Evolutionary conservation across 371 early-diverging fungal genomes (phyloP), one percentile per base, ranked within the genome.

Genomic region (Actinomucor elegans): DNA sequence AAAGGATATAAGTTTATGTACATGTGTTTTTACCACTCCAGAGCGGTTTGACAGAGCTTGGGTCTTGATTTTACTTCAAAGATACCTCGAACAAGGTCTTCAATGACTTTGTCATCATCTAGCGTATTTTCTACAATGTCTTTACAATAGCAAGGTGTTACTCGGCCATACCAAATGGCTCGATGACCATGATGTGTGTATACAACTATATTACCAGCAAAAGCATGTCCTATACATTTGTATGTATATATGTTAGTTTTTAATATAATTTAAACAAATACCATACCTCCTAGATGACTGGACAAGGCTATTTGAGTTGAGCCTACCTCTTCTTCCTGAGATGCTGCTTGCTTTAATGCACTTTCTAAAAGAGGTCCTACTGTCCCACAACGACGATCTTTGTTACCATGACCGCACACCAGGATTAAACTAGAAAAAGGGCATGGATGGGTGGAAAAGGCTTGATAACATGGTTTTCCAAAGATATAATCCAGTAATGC

Each of bases 151-250:
- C 73, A 72, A 5, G 73, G 73, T 12, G 69, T 72, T 9, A 72
- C 69, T 52, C 73, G 54, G 26, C 73, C 73, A 33, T 72, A 72
- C 73, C 73, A 72, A 29, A 72, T 69, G n/a, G 69, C 69, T 2
- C 73, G 55, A 34, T 64, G 64, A 7, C 73, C 73, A 18, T 61
- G 45, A 33, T 69, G 57, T 8, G 66, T 68, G 55, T 72, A 72
- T 0, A 72, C 45, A 4, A 72, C 73, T 9, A 72, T 26, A 44
- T 72, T 72, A 32, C 73, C 73, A 20, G 73, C 73, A 56, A 72
- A 72, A 11, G 69, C 73, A 34, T 72, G 73, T 4, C 72, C 66
- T 61, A 21, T 31, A 10, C 29, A 26, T 26, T 20, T 45, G n/a
- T 32, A 34, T 5, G 11, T 15, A 34, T 2, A n/a, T n/a, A n/a